A percentile compares a stretch with the other conserved stretches of the same genome.
These are phyloP conservation scores for Xanthoceras sorbifolium DNA, from an alignment of 345 rosid genomes.

Conservation along the genomic window DNA sequence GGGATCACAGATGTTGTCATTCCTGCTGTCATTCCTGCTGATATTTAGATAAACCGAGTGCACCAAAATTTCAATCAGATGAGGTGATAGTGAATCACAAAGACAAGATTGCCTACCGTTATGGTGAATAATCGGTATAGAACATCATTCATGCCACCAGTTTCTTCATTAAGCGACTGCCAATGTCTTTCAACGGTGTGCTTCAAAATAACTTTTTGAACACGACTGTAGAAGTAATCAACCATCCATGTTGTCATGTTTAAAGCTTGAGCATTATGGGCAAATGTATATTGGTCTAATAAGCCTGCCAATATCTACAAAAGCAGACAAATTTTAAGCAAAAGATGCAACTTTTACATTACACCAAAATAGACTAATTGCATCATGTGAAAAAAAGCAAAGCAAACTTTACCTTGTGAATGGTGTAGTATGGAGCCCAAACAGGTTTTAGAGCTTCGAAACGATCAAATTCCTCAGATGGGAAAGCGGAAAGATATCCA, in stretches of 20 bases:
- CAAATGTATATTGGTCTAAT: slow-evolving; percentile 45
- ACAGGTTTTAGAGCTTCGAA: slow-evolving; percentile 49
- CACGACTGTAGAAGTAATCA: slow-evolving; percentile 53
- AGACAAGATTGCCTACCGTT: slow-evolving; percentile 32
- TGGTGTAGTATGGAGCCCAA: slow-evolving; percentile 70
- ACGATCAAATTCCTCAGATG: slow-evolving; percentile 47
- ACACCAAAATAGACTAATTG: neutral
- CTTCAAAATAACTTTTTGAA: slow-evolving; percentile 41
- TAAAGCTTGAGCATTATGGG: slow-evolving; percentile 46
- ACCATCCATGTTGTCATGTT: slow-evolving; percentile 52
- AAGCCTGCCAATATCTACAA: slow-evolving; percentile 55
- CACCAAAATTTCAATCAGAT: neutral
- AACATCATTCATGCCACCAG: slow-evolving; percentile 69
- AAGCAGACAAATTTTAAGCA: slow-evolving; percentile 3
- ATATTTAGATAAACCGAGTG: neutral
- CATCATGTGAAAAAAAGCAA: neutral
- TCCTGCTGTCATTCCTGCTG: too few relatives aligned
- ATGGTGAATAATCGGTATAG: slow-evolving; percentile 43
- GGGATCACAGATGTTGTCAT: too few relatives aligned
- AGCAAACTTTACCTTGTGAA: slow-evolving; percentile 43
- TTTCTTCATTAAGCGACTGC: slow-evolving; percentile 55
- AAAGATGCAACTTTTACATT: neutral
- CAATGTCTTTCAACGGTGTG: slow-evolving; percentile 46
- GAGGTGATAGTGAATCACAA: neutral
- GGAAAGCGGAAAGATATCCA: slow-evolving; percentile 62